Evolutionary conservation across 2,329 filamentous ascomycete species (phyloP).

Genomic region (Pseudocercospora cruenta): DNA sequence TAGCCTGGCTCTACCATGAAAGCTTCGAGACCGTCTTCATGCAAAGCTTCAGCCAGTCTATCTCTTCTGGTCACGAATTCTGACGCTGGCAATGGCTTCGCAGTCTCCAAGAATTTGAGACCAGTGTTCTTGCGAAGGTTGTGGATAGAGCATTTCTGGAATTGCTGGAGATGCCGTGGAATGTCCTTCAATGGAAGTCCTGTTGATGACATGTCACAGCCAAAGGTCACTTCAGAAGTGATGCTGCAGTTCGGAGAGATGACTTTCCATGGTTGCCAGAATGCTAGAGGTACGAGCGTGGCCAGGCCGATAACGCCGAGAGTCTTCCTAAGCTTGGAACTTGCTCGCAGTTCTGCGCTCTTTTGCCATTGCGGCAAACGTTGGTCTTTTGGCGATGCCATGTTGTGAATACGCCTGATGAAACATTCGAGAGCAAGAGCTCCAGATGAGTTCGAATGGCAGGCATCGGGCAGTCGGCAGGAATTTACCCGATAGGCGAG

Average conservation of each 20-base stretch:
- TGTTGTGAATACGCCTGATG: not conserved
- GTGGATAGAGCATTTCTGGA: conserved; percentile 58
- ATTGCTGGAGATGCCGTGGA: conserved; percentile 13
- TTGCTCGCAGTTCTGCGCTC: not conserved
- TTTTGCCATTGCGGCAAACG: not conserved
- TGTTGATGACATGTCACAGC: not conserved
- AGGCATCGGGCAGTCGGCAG: not conserved
- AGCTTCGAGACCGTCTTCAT: conserved; percentile 56
- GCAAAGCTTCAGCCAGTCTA: conserved; percentile 60
- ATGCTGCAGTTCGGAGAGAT: not conserved
- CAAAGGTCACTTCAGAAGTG: not conserved
- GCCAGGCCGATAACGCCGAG: not conserved
- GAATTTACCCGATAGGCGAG: not conserved
- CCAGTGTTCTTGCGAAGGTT: conserved; percentile 50
- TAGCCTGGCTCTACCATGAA: conserved; percentile 68
- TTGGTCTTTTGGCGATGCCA: not conserved
- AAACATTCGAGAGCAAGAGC: not conserved
- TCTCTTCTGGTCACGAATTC: conserved; percentile 62
- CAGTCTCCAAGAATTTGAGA: conserved; percentile 56
- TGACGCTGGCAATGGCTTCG: conserved; percentile 50
- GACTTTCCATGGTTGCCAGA: not conserved
- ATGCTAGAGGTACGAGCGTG: not conserved
- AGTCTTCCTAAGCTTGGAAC: not conserved
- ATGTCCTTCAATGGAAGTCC: conserved; percentile 20
- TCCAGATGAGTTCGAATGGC: not conserved